Evolutionary conservation across 2,329 filamentous ascomycete species (phyloP).

Genomic region (Arthrobotrys sphaeroides): DNA sequence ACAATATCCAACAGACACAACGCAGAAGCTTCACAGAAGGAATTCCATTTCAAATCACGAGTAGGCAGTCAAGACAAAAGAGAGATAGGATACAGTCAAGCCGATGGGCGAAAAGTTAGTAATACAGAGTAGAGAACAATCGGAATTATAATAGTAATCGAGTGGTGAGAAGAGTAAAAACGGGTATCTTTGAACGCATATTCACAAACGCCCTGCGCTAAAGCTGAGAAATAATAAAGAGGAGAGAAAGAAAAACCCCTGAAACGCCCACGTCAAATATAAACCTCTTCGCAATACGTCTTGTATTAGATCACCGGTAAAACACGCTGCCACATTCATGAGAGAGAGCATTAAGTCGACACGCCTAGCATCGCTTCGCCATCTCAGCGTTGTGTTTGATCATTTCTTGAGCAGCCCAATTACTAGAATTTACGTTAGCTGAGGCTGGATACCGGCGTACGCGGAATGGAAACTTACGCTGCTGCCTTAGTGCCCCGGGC

Average conservation of each 20-base stretch:
- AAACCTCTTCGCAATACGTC: background rate
- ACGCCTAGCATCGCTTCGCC: background rate
- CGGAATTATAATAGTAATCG: constrained; percentile 2
- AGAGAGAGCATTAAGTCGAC: background rate
- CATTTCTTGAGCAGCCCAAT: constrained; percentile 12
- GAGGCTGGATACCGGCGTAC: background rate
- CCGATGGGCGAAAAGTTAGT: background rate
- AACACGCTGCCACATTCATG: background rate
- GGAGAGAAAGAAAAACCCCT: background rate
- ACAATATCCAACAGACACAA: constrained; percentile 20
- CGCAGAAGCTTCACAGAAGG: background rate
- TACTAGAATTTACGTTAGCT: background rate
- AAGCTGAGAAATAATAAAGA: constrained; percentile 9
- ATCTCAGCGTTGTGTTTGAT: background rate
- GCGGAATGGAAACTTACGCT: constrained; percentile 16
- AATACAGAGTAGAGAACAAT: constrained; percentile 6
- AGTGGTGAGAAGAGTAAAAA: background rate
- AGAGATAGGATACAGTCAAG: too few relatives aligned
- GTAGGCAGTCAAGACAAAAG: background rate
- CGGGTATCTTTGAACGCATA: constrained; percentile 39
- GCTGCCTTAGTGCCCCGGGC: constrained; percentile 35
- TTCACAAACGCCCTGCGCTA: constrained; percentile 33
- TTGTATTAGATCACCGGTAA: too few relatives aligned
- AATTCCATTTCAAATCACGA: background rate
- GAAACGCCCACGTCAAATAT: background rate